Evolutionary conservation across 805 yeast genomes (phyloP).

Genomic region (Wickerhamiella australiensis): DNA sequence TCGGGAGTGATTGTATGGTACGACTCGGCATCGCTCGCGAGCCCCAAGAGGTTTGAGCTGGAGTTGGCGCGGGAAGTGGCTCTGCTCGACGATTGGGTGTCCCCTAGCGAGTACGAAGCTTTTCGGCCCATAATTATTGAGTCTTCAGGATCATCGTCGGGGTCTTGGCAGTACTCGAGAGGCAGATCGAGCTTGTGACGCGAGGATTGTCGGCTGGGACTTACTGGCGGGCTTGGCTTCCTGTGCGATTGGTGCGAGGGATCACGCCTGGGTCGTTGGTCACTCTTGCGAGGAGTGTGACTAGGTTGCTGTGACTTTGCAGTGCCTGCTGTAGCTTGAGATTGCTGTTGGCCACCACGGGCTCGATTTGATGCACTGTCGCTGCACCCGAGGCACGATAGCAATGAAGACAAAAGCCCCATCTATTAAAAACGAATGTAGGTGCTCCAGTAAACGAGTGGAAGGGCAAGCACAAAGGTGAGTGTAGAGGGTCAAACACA

Average conservation of each 20-base stretch:
- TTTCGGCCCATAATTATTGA: conserved; percentile 14
- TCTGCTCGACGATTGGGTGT: neutral
- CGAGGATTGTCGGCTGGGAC: conserved; percentile 7
- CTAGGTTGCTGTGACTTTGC: neutral
- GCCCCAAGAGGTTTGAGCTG: neutral
- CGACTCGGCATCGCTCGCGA: conserved; percentile 1
- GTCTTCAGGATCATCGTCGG: conserved; percentile 5
- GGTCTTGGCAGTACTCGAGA: conserved; percentile 13
- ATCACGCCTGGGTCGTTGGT: neutral
- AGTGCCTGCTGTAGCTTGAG: neutral
- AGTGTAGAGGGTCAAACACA: neutral
- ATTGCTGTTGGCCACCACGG: neutral
- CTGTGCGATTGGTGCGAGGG: neutral
- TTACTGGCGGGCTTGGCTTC: neutral
- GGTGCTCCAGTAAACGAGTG: neutral
- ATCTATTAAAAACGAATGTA: conserved; percentile 9
- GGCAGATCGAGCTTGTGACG: conserved; percentile 12
- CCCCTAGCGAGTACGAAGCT: conserved; percentile 13
- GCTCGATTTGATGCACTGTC: neutral
- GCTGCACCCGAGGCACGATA: conserved; percentile 11
- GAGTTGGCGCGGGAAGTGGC: conserved; percentile 6
- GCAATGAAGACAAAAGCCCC: conserved; percentile 10
- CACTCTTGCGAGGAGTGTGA: neutral
- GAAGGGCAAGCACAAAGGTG: neutral
- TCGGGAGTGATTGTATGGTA: neutral